These are phyloP conservation scores for Chlorella sp. DNA, from an alignment of 139 green algal species.

Conservation along the genomic window DNA sequence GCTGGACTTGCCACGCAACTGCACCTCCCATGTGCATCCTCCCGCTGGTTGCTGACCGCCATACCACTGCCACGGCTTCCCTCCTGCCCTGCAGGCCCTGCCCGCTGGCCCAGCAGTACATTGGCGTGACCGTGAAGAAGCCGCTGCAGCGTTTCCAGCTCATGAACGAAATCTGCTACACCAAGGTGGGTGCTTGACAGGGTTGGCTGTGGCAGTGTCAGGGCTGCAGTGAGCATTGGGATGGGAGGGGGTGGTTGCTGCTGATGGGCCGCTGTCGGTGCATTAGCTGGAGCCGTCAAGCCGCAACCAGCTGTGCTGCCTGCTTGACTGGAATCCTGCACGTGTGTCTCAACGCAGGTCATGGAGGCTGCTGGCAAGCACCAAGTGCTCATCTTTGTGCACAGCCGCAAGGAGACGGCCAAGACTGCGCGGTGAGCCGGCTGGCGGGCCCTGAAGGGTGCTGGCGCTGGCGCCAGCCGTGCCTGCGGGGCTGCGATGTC, in stretches of 20 bases:
- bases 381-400: conserved; percentile 98
- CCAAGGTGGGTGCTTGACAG: conserved; percentile 72
- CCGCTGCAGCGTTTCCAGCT: conserved; percentile 98
- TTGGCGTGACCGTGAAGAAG: conserved; percentile 97
- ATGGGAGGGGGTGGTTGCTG: not conserved
- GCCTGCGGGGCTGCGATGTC: not conserved
- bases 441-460: not conserved
- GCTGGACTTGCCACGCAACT: too few relatives aligned
- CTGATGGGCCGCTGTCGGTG: not conserved
- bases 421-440: conserved; percentile 81
- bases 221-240: not conserved
- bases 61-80: not conserved
- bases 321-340: not conserved
- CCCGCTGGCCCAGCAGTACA: conserved; percentile 96
- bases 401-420: conserved; percentile 97
- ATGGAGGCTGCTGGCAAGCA: conserved; percentile 91
- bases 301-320: not conserved
- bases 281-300: not conserved
- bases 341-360: conserved; percentile 42
- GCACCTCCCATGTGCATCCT: not conserved
- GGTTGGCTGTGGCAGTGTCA: not conserved
- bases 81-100: conserved; percentile 69
- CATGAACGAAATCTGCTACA: conserved; percentile 99
- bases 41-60: not conserved
- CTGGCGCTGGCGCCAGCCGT: not conserved